phyloP scores from a whole-genome alignment of 2,329 filamentous ascomycete species.

The Monosporascus sp. region DNA sequence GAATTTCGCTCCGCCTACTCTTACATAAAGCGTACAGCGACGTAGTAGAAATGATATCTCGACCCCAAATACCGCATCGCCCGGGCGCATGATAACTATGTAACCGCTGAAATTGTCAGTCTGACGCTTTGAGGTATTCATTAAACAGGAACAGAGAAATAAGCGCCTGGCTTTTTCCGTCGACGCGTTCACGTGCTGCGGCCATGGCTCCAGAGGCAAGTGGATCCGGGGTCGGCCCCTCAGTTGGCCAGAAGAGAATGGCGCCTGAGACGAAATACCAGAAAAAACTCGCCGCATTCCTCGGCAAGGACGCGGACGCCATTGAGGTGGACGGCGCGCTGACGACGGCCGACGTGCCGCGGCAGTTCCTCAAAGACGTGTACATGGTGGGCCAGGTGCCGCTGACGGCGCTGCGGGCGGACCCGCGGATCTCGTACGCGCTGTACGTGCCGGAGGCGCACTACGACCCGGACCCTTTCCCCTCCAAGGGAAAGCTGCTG shows the following conservation, averaged over 20 bases:
- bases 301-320: background rate
- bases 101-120: too few species aligned
- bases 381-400: conserved; percentile 22
- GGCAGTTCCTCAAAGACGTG: conserved; percentile 19
- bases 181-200: too few species aligned
- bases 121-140: too few species aligned
- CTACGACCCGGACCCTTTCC: conserved; percentile 8
- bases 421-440: conserved; percentile 23
- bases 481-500: conserved; percentile 15
- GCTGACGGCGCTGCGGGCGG: conserved; percentile 12
- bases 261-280: background rate
- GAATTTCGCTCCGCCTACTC: conserved; percentile 8
- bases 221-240: too few species aligned
- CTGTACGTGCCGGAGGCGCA: conserved; percentile 20
- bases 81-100: background rate
- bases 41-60: too few species aligned
- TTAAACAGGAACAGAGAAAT: too few species aligned
- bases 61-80: too few species aligned
- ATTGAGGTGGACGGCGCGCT: conserved; percentile 8
- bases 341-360: conserved; percentile 14
- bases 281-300: background rate
- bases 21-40: conserved; percentile 1
- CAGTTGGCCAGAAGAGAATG: too few species aligned
- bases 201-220: too few species aligned
- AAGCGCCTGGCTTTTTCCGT: too few species aligned